phyloP scores from a whole-genome alignment of 1,284 basidiomycete species.

The Phellopilus nigrolimitatus region DNA sequence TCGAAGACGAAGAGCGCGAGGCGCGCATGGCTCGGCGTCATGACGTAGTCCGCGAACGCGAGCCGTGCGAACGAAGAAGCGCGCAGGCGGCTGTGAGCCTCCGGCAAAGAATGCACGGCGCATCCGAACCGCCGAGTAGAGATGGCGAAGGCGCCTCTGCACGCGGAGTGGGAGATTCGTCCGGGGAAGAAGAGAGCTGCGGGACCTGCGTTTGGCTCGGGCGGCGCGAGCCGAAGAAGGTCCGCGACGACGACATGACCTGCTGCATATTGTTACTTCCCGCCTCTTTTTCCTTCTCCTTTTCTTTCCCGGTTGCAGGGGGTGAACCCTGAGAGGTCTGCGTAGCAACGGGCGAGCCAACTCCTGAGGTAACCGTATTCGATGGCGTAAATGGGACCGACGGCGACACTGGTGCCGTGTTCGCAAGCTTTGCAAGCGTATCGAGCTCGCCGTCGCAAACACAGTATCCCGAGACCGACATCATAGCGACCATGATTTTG shows the following conservation, averaged over 20 bases:
- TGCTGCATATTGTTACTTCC: constrained; percentile 54
- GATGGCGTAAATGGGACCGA: constrained; percentile 30
- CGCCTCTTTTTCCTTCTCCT: too few species aligned
- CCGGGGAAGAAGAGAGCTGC: neutral
- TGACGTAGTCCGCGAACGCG: constrained; percentile 57
- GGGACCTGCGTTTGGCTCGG: constrained; percentile 30
- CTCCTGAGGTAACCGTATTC: constrained; percentile 30
- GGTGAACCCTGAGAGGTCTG: constrained; percentile 53
- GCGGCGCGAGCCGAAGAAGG: constrained; percentile 50
- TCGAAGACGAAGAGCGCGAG: constrained; percentile 51
- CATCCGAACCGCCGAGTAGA: neutral
- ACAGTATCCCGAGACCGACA: constrained; percentile 10
- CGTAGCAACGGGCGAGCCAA: constrained; percentile 48
- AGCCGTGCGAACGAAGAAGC: constrained; percentile 65
- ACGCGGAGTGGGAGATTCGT: constrained; percentile 6
- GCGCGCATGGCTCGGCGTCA: constrained; percentile 39
- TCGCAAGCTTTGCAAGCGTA: constrained; percentile 24
- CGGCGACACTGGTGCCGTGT: constrained; percentile 25
- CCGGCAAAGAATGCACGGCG: neutral
- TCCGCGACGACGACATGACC: constrained; percentile 53
- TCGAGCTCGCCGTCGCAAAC: constrained; percentile 21
- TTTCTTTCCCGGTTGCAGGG: constrained; percentile 30
- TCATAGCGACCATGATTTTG: constrained; percentile 13
- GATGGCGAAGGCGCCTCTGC: neutral
- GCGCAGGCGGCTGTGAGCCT: constrained; percentile 58